Evolutionary conservation across 2,329 filamentous ascomycete species (phyloP).

Genomic region (Gnomoniopsis sp.): DNA sequence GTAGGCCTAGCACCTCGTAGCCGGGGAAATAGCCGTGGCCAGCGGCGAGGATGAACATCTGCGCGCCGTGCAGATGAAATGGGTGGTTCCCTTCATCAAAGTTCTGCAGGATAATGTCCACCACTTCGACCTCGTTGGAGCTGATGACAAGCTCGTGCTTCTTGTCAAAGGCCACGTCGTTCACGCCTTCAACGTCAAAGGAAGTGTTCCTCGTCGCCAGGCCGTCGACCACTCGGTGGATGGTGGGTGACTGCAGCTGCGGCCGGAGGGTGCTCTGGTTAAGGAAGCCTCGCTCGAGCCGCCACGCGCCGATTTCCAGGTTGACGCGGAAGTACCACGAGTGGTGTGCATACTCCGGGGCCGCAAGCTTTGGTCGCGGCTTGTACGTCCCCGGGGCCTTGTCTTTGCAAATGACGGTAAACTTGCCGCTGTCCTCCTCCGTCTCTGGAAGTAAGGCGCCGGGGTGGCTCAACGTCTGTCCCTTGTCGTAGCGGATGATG

Average conservation of each 20-base stretch:
- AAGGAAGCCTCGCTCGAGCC: slow-evolving; percentile 55
- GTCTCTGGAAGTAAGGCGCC: slow-evolving; percentile 32
- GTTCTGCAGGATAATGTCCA: slow-evolving; percentile 62
- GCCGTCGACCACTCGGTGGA: slow-evolving; percentile 48
- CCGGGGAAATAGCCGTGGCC: slow-evolving; percentile 63
- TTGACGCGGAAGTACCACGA: slow-evolving; percentile 54
- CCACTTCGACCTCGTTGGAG: slow-evolving; percentile 43
- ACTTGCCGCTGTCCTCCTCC: slow-evolving; percentile 28
- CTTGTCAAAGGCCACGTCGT: slow-evolving; percentile 44
- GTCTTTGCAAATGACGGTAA: slow-evolving; percentile 45
- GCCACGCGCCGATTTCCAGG: slow-evolving; percentile 57
- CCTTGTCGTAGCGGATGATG: slow-evolving; percentile 41
- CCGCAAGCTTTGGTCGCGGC: slow-evolving; percentile 39
- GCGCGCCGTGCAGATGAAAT: slow-evolving; percentile 64
- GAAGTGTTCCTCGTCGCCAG: slow-evolving; percentile 39
- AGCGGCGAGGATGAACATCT: slow-evolving; percentile 50
- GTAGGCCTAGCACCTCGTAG: slow-evolving; percentile 34
- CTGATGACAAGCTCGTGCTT: slow-evolving; percentile 51
- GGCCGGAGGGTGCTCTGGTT: slow-evolving; percentile 54
- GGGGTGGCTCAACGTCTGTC: background rate
- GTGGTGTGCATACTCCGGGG: slow-evolving; percentile 45
- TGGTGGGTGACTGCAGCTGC: slow-evolving; percentile 42
- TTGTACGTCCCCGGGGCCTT: slow-evolving; percentile 42
- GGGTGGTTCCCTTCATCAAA: slow-evolving; percentile 60
- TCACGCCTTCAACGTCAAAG: slow-evolving; percentile 47